These are phyloP conservation scores for Leptographium lundbergii DNA, from an alignment of 2,329 filamentous ascomycete genomes.

Conservation along the genomic window DNA sequence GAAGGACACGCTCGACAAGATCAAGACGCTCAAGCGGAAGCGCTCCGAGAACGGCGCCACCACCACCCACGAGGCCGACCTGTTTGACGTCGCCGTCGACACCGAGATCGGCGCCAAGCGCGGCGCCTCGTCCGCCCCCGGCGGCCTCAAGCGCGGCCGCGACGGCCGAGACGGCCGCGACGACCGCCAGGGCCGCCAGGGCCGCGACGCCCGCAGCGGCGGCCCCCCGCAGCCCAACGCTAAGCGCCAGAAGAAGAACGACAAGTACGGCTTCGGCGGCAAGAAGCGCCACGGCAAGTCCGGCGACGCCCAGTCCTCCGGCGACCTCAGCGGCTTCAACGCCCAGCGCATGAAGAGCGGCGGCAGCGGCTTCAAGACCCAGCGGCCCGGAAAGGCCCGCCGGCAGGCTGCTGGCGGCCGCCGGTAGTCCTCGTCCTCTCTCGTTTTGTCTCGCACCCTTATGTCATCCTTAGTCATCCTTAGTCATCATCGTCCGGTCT, in stretches of 20 bases:
- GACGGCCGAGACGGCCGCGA: constrained; percentile 13
- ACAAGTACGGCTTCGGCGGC: constrained; percentile 89
- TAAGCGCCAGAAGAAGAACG: constrained; percentile 88
- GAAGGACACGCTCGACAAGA: constrained; percentile 88
- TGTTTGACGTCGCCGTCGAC: constrained; percentile 86
- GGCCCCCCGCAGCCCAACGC: constrained; percentile 27
- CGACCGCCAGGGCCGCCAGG: constrained; percentile 16
- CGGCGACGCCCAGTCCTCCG: constrained; percentile 71
- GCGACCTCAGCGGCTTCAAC: constrained; percentile 70
- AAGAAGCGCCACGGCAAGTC: constrained; percentile 92
- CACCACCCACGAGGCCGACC: constrained; percentile 64
- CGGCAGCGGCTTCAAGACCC: constrained; percentile 14
- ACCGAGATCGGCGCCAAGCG: constrained; percentile 33
- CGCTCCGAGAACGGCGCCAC: constrained; percentile 58
- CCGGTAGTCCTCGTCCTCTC: too few relatives aligned
- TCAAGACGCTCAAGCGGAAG: constrained; percentile 89
- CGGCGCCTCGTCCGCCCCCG: constrained; percentile 21
- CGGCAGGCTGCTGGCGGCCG: constrained; percentile 31
- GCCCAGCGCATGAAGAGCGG: constrained; percentile 68
- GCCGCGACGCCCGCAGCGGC: constrained; percentile 13
- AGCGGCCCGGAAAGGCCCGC: constrained; percentile 30
- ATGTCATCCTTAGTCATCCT: not conserved
- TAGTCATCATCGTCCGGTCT: too few relatives aligned
- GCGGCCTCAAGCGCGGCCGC: constrained; percentile 15
- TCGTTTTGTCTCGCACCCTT: too few relatives aligned